Conservation (phyloP, 1,284 basidiomycete genomes). For the Rhizoctonia solani region DNA sequence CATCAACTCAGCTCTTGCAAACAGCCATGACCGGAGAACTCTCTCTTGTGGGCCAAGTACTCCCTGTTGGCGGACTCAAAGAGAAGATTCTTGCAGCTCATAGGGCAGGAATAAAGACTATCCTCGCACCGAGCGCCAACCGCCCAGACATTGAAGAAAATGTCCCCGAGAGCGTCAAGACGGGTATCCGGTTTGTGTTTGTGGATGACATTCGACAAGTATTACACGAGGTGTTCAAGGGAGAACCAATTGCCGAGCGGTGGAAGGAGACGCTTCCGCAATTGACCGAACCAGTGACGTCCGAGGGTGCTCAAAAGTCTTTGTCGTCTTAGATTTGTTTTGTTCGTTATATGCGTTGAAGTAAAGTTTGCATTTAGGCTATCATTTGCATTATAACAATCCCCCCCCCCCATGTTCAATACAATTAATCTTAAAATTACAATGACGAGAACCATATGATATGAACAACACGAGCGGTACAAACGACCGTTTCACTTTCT, state of each 20-base stretch:
- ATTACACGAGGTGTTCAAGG: slow-evolving; percentile 79
- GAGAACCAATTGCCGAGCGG: slow-evolving; percentile 59
- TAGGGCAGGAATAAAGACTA: slow-evolving; percentile 89
- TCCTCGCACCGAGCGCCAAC: slow-evolving; percentile 85
- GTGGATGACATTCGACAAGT: slow-evolving; percentile 91
- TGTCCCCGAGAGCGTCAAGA: slow-evolving; percentile 92
- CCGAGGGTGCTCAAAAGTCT: too few species aligned
- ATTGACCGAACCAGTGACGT: slow-evolving; percentile 9
- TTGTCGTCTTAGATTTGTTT: too few species aligned
- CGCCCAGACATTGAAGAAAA: slow-evolving; percentile 93
- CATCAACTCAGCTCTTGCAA: too few species aligned
- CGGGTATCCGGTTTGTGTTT: slow-evolving; percentile 89
- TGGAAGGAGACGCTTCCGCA: slow-evolving; percentile 62
- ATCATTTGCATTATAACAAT: too few species aligned
- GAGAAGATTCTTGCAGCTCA: slow-evolving; percentile 96
- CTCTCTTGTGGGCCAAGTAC: slow-evolving; percentile 87
- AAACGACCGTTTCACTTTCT: neutral
- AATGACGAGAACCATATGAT: too few species aligned
- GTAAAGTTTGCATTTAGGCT: slow-evolving; percentile 3
- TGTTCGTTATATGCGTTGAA: neutral
- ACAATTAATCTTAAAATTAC: slow-evolving; percentile 10
- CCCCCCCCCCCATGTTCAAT: too few species aligned
- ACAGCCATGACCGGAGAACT: slow-evolving; percentile 97
- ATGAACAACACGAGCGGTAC: too few species aligned
- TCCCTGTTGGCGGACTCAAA: slow-evolving; percentile 91